Conservation (phyloP, 495 filamentous ascomycete genomes). For the Geoglossum glabrum region DNA sequence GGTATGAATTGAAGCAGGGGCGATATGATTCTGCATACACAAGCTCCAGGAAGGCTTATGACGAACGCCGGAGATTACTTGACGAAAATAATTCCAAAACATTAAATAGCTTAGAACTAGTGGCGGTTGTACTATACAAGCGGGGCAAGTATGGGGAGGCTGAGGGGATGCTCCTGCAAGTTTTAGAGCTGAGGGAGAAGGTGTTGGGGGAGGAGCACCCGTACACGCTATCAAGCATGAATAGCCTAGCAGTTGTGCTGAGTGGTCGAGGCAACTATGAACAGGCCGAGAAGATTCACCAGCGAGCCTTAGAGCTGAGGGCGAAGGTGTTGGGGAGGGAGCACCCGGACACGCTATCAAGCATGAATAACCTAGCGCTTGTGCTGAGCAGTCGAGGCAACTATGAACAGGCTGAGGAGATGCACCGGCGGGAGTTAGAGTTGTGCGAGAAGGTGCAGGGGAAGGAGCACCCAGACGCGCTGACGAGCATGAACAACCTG, state of each 20-base stretch:
- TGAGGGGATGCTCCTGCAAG: neutral
- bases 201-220: neutral
- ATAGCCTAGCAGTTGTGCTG: neutral
- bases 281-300: no score
- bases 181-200: neutral
- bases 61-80: neutral
- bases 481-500: neutral
- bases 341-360: no score
- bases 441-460: no score
- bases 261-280: no score
- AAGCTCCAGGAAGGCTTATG: neutral
- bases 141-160: neutral
- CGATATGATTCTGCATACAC: no score
- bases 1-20: no score
- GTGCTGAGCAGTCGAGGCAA: no score
- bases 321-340: neutral
- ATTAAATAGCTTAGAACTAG: neutral
- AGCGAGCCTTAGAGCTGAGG: neutral
- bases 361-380: no score
- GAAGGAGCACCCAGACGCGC: no score
- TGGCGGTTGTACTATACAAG: neutral
- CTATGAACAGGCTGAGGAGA: no score
- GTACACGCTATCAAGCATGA: neutral
- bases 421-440: no score
- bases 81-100: neutral